These are phyloP conservation scores for Solanum aculeatissimum DNA, from an alignment of 305 asterid species.

Conservation along the genomic window DNA sequence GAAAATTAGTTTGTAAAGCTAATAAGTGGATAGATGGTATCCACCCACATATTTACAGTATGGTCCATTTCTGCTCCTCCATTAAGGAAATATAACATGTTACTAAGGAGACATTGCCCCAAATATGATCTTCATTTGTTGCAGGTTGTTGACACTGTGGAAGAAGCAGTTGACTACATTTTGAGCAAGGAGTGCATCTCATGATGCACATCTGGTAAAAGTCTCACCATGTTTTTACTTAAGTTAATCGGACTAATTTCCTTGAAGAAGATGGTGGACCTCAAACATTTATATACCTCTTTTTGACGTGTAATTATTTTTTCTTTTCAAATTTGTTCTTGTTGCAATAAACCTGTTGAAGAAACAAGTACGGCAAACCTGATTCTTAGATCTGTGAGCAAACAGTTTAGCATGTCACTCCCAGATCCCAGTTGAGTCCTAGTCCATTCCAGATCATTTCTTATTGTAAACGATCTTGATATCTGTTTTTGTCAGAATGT, in stretches of 20 bases:
- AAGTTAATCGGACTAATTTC: not conserved
- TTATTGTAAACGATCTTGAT: not conserved
- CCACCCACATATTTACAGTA: not conserved
- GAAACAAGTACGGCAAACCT: not conserved
- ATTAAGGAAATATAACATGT: not conserved
- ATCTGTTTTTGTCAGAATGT: not conserved
- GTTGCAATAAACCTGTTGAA: not conserved
- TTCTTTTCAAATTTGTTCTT: not conserved
- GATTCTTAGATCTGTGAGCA: not conserved
- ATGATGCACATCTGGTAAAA: conserved; percentile 2
- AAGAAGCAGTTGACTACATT: conserved; percentile 80
- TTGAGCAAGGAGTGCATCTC: conserved; percentile 43
- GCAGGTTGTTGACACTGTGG: conserved; percentile 85
- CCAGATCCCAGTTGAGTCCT: not conserved
- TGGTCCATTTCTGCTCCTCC: not conserved
- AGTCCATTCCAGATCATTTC: not conserved
- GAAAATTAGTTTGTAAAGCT: not conserved
- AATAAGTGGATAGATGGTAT: not conserved
- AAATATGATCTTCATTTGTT: not conserved
- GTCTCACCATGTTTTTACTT: not conserved
- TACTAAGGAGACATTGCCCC: not conserved
- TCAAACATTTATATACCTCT: conserved; percentile 4
- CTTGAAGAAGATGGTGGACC: conserved; percentile 43
- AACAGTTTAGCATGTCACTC: not conserved
- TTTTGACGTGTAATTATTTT: not conserved